Evolutionary conservation across 306 rosid genomes (phyloP), one percentile per base, ranked within the genome.

Genomic region (Corylus americana): DNA sequence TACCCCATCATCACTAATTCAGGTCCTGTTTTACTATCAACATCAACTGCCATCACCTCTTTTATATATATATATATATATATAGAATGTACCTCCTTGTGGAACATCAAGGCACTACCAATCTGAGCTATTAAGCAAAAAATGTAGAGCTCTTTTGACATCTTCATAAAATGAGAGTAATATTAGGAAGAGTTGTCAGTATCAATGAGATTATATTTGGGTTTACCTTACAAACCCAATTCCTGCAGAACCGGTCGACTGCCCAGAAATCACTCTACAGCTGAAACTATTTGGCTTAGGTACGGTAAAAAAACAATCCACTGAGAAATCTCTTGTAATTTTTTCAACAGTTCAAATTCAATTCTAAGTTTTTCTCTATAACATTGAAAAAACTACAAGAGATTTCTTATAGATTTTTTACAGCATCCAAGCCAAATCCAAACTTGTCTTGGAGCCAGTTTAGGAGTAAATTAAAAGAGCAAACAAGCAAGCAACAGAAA

Each of bases 181-280:
- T 2, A 39, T 66, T 66, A 22, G 31, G 14, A 20, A 66, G 71
- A 8, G 49, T 35, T 66, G 25, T 16, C 49, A 39, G 35, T 66
- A 17, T 39, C 71, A 66, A 62, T 39, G 71, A 37, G 49, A 39
- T 35, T 17, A 66, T 39, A 16, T 37, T n/a, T 17, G 47, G 25
- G 13, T 35, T 8, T 17, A 66, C 50, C 71, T 16, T 14, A 45
- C 71, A 1, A 67, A 67, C 71, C 39, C 70, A 7, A 16, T 67
- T 39, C 16, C 5, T 50, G 0, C 17, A 27, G 1, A 29, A 29
- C 11, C 1, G 18, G 17, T 5, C 69, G 3, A 62, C 11, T 66
- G 47, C 44, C 77, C 55, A 39, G 44, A 61, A 53, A 71, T 70
- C 79, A 55, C 71, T 37, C 70, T 55, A 78, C 22, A 74, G 58